These are phyloP conservation scores for Tolypocladium ovalisporum DNA, from an alignment of 2,329 filamentous ascomycete genomes.

Conservation along the genomic window DNA sequence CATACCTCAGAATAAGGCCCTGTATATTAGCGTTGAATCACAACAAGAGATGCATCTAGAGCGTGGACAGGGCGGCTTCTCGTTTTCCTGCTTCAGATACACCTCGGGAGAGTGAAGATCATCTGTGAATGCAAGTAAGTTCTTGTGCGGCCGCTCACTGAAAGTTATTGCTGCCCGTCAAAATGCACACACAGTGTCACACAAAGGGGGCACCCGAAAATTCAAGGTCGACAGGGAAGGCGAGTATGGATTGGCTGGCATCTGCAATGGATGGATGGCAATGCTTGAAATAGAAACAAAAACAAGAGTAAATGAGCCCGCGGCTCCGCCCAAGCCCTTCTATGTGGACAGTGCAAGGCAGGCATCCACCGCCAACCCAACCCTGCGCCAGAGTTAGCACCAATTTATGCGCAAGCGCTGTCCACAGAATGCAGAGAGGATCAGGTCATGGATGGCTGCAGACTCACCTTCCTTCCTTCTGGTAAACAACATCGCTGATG, in stretches of 20 bases:
- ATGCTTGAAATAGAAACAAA: not conserved
- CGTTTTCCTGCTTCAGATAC: not conserved
- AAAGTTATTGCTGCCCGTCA: too few species aligned
- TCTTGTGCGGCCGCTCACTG: not conserved
- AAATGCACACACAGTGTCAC: not conserved
- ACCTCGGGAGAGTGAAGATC: not conserved
- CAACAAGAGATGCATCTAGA: not conserved
- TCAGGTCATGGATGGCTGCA: not conserved
- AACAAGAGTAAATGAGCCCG: not conserved
- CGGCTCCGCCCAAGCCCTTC: not conserved
- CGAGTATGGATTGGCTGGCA: not conserved
- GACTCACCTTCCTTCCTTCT: conserved; percentile 85
- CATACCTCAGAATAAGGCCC: not conserved
- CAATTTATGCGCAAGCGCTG: too few species aligned
- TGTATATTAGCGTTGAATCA: not conserved
- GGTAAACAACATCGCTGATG: conserved; percentile 91
- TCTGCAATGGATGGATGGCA: not conserved
- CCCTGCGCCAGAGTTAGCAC: conserved; percentile 36
- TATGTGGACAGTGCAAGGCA: conserved; percentile 59
- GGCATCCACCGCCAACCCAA: conserved; percentile 76
- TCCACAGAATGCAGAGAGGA: not conserved
- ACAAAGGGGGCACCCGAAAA: not conserved
- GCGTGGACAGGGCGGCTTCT: not conserved
- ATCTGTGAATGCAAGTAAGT: not conserved
- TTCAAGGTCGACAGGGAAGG: not conserved